Evolutionary conservation across 352 stramenopile species (phyloP).

Genomic region (Phytophthora kernoviae): DNA sequence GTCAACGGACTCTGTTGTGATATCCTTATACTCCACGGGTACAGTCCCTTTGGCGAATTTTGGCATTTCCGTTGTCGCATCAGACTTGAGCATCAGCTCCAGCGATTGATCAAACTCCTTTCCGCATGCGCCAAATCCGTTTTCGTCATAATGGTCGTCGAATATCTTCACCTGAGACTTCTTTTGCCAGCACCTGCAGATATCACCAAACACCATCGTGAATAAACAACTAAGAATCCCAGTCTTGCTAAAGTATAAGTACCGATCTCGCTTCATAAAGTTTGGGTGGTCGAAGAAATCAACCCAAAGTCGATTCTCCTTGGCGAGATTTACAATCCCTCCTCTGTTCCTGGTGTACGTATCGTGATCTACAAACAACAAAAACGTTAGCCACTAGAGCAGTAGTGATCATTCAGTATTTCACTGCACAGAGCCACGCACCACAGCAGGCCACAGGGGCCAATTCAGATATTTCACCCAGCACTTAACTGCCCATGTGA

Average conservation of each 20-base stretch:
- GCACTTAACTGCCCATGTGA: constrained; percentile 79
- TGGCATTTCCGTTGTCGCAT: constrained; percentile 54
- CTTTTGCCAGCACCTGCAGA: constrained; percentile 54
- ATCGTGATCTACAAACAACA: constrained; percentile 56
- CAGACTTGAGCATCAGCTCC: constrained; percentile 38
- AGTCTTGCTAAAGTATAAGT: neutral
- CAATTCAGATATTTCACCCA: constrained; percentile 86
- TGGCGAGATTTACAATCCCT: constrained; percentile 42
- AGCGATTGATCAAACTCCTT: constrained; percentile 51
- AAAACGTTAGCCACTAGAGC: neutral
- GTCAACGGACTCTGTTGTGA: constrained; percentile 37
- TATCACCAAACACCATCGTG: neutral
- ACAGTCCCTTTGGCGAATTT: constrained; percentile 56
- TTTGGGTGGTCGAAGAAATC: constrained; percentile 63
- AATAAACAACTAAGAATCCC: neutral
- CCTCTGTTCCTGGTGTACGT: constrained; percentile 50
- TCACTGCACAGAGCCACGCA: constrained; percentile 14
- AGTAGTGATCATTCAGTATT: neutral
- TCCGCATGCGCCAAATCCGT: constrained; percentile 31
- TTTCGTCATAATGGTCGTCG: constrained; percentile 40
- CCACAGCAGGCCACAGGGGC: constrained; percentile 73
- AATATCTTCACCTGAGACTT: constrained; percentile 45
- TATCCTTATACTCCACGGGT: constrained; percentile 34
- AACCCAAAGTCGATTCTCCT: constrained; percentile 50
- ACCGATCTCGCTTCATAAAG: constrained; percentile 51